Evolutionary conservation across 202 grass and related monocot species (phyloP).

Genomic region (Cymbopogon flexuosus): DNA sequence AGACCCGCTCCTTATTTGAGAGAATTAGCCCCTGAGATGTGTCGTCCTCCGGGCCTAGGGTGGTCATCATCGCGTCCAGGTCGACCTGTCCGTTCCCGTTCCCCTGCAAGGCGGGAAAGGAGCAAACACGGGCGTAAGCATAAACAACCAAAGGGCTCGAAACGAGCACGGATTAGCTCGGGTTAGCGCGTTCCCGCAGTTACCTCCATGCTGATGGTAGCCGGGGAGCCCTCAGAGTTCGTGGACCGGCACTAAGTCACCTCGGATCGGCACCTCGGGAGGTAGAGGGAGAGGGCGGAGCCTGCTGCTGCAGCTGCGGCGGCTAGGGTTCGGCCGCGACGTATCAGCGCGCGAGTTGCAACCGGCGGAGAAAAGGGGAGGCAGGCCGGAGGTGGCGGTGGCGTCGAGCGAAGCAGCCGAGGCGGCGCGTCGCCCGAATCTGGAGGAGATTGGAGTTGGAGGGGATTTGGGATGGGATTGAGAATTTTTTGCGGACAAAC

Average conservation of each 20-base stretch:
- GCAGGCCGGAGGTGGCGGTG: neutral
- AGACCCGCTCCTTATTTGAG: conserved; percentile 50
- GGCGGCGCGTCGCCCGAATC: neutral
- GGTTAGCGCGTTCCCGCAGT: neutral
- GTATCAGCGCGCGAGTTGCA: neutral
- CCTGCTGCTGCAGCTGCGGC: neutral
- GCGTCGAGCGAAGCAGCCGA: neutral
- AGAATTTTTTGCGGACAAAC: no score
- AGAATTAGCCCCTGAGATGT: conserved; percentile 50
- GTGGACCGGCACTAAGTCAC: neutral
- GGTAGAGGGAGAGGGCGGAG: neutral
- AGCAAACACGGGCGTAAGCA: neutral
- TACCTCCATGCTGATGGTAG: neutral
- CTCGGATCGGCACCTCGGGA: neutral
- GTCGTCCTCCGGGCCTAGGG: conserved; percentile 58
- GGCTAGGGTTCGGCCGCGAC: neutral
- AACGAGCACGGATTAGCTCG: neutral
- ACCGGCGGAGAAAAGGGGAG: neutral
- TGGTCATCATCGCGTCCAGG: conserved; percentile 52
- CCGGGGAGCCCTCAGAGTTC: neutral
- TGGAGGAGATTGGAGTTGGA: neutral
- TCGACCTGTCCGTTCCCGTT: conserved; percentile 42
- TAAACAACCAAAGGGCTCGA: neutral
- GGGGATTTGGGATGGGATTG: neutral
- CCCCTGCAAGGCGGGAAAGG: conserved; percentile 21